These are phyloP conservation scores for Taphrina betulina DNA, from an alignment of 1,139 yeast genomes.

Conservation along the genomic window DNA sequence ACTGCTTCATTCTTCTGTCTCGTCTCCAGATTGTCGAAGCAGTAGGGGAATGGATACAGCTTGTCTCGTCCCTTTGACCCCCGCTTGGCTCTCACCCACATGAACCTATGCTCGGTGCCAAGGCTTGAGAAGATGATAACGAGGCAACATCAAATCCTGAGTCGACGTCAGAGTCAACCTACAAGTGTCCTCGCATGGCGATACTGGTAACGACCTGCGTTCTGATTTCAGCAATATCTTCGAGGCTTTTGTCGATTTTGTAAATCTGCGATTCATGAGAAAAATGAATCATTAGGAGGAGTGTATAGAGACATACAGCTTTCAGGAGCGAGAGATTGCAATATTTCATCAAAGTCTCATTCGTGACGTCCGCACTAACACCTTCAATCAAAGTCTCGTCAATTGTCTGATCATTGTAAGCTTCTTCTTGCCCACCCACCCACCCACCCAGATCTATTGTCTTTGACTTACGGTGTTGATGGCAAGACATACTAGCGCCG, in stretches of 20 bases:
- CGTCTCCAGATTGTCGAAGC: too few relatives aligned
- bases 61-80: too few relatives aligned
- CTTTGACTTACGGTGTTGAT: constrained; percentile 41
- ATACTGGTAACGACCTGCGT: constrained; percentile 5
- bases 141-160: neutral
- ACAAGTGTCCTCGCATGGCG: constrained; percentile 10
- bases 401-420: neutral
- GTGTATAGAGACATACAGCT: neutral
- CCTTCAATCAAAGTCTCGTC: neutral
- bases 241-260: constrained; percentile 2
- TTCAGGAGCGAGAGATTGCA: constrained; percentile 1
- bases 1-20: too few relatives aligned
- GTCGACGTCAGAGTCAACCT: neutral
- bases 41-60: too few relatives aligned
- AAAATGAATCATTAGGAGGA: neutral
- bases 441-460: too few relatives aligned
- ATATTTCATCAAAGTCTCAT: neutral
- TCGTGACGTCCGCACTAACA: neutral
- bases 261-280: neutral
- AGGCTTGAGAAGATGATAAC: too few relatives aligned
- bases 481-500: constrained; percentile 46
- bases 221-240: constrained; percentile 7
- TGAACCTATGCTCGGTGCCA: too few relatives aligned
- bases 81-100: too few relatives aligned
- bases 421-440: neutral